Evolutionary conservation across 73 alveolate species (phyloP).

Genomic region (Tetrahymena borealis): DNA sequence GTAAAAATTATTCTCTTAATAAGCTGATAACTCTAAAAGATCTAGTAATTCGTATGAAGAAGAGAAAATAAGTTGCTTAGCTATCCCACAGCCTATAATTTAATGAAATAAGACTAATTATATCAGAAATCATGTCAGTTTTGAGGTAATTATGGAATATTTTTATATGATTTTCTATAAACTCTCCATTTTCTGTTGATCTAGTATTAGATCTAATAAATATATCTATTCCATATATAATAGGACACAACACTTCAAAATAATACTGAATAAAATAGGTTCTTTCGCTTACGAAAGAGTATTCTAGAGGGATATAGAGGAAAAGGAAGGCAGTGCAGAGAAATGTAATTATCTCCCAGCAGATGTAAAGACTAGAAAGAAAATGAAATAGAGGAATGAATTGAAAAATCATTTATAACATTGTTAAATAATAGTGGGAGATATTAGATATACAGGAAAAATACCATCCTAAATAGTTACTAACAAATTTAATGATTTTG

Average conservation of each 20-base stretch:
- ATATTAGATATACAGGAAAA: too few relatives aligned
- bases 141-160: not conserved
- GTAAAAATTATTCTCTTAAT: not conserved
- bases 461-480: too few relatives aligned
- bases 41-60: not conserved
- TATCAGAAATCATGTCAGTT: not conserved
- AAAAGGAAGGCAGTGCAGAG: not conserved
- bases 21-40: not conserved
- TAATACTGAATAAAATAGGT: not conserved
- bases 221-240: not conserved
- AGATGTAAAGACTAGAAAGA: not conserved
- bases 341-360: not conserved
- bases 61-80: not conserved
- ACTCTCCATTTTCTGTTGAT: not conserved
- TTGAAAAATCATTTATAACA: not conserved
- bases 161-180: not conserved
- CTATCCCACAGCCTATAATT: not conserved
- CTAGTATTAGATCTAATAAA: not conserved
- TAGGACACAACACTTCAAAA: not conserved
- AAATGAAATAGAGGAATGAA: not conserved
- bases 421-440: too few relatives aligned
- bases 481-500: too few relatives aligned
- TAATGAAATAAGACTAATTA: not conserved
- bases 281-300: not conserved
- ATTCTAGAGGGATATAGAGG: not conserved